phyloP scores from a whole-genome alignment of 202 grass and related monocot genomes.

The Bolboschoenoplectus hybrid region DNA sequence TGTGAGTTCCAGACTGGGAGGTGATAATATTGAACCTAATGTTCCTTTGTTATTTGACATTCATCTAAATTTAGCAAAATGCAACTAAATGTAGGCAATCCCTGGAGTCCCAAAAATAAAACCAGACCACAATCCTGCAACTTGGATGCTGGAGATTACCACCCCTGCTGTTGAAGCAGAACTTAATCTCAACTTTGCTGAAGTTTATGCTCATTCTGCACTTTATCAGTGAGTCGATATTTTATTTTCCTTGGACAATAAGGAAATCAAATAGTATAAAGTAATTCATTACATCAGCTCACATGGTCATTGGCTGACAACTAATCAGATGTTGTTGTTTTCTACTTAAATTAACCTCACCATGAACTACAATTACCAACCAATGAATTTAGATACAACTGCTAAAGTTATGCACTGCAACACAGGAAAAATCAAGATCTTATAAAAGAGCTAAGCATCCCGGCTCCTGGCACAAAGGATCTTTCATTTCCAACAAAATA shows the following conservation, averaged over 20 bases:
- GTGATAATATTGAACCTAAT: neutral
- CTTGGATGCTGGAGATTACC: constrained; percentile 87
- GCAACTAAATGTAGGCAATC: constrained; percentile 54
- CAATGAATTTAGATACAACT: neutral
- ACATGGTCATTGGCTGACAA: neutral
- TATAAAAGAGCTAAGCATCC: constrained; percentile 73
- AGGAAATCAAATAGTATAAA: neutral
- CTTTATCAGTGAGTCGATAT: constrained; percentile 59
- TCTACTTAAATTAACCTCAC: neutral
- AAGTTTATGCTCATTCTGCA: constrained; percentile 63
- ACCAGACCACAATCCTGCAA: constrained; percentile 75
- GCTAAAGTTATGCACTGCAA: constrained; percentile 23
- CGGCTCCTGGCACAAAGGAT: constrained; percentile 55
- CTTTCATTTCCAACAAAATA: constrained; percentile 73
- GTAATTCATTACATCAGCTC: neutral
- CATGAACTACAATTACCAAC: neutral
- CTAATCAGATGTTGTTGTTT: constrained; percentile 4
- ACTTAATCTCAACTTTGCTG: constrained; percentile 67
- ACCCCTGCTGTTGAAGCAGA: constrained; percentile 52
- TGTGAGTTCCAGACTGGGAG: neutral
- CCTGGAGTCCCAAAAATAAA: constrained; percentile 68
- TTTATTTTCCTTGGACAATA: constrained; percentile 5
- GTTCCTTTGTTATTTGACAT: neutral
- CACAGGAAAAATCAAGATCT: constrained; percentile 80
- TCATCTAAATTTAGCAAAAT: constrained; percentile 25